Base-by-base conservation (phyloP, 306 rosid genomes). In the Medicago arabica region DNA sequence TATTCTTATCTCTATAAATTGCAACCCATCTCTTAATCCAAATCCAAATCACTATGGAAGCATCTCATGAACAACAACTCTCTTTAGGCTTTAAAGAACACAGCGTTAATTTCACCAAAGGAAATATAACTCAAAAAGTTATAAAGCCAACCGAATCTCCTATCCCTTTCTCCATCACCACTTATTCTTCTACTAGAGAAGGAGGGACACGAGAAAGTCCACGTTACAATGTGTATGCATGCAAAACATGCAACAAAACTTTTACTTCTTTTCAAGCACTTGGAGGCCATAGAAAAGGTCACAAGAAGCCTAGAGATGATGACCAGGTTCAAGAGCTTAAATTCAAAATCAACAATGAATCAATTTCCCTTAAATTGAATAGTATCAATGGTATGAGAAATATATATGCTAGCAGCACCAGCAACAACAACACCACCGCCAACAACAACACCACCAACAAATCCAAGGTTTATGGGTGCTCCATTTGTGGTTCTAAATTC, bases 261-360 rank as follows among this genome's bases (percentile, higher is more conserved):
- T 93, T 93, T 79, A 88, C 92, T 63, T 89, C 96, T 0, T 93
- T 88, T 63, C 98, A 91, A 83, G 98, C 96, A 31, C 84, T 91
- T 0, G 98, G 97, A 0, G 97, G 98, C 0, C 98, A 91, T 74
- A 83, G 96, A 54, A 89, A 93, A 0, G 88, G 98, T 80, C 98
- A 93, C 87, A 93, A 91, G 84, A 93, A 89, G 75, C 85, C 91
- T 8, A 91, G 85, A 74, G 85, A 83, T 23, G 92, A 89, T 40
- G 89, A 86, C 11, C 28, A 25, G 3, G 28, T 25, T 25, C n/a
- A 11, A 60, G 89, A 86, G 71, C 66, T 74, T 21, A 82, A 60
- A 41, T 70, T 80, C 49, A 87, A 85, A 82, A 75, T 50, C 73
- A 86, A 50, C 15, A 54, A 61, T 72, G 49, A 64, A 15, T 71